phyloP scores from a whole-genome alignment of 208 protist genomes.

The Acanthamoeba rhysodes region DNA sequence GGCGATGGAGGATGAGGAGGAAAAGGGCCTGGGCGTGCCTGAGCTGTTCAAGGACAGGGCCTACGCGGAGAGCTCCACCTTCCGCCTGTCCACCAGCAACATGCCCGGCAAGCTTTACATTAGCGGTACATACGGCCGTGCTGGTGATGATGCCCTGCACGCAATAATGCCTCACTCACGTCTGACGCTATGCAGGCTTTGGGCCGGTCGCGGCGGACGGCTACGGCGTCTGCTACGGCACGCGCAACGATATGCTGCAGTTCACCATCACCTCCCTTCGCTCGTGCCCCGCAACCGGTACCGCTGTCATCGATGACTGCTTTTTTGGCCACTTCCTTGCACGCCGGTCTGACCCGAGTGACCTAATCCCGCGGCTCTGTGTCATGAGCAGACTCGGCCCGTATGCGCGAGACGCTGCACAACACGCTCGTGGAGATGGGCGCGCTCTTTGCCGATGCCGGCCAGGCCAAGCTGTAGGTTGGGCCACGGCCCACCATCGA shows the following conservation, averaged over 20 bases:
- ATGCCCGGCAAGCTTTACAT: constrained; percentile 61
- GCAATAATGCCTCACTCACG: too few relatives aligned
- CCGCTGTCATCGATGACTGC: not conserved
- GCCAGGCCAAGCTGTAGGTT: constrained; percentile 27
- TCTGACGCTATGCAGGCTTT: not conserved
- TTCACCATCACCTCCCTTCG: constrained; percentile 58
- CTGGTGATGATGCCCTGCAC: not conserved
- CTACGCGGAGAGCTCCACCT: constrained; percentile 34
- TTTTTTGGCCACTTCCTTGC: not conserved
- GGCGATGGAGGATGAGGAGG: constrained; percentile 46
- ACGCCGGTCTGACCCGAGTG: too few relatives aligned
- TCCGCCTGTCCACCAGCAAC: constrained; percentile 45
- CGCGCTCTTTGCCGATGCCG: not conserved
- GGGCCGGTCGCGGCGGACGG: constrained; percentile 15
- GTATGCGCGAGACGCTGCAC: constrained; percentile 30
- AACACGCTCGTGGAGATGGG: constrained; percentile 49
- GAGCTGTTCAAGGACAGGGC: constrained; percentile 48
- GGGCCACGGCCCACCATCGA: too few relatives aligned
- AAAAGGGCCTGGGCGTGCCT: not conserved
- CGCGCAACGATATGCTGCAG: constrained; percentile 59
- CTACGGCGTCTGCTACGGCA: constrained; percentile 60
- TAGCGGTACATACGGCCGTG: not conserved
- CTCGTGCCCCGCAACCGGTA: constrained; percentile 26
- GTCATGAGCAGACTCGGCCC: not conserved
- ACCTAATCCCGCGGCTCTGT: too few relatives aligned